A percentile compares a stretch with the other conserved stretches of the same genome.
Conservation (phyloP, 371 early-diverging fungal species). For the Circinella umbellata region DNA sequence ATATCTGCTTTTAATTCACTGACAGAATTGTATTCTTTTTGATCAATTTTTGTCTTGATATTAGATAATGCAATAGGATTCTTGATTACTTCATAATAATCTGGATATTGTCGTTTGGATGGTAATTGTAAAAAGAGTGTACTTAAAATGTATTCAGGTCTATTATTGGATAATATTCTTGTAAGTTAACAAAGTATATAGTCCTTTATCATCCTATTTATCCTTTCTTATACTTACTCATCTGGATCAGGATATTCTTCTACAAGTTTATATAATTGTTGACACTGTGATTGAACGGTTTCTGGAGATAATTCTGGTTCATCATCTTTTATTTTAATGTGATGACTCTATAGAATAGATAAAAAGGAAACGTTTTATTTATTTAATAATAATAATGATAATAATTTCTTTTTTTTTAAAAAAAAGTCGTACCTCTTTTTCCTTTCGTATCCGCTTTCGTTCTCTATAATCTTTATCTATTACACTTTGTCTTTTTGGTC, state of each 20-base stretch:
- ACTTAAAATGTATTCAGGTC: slow-evolving; percentile 51
- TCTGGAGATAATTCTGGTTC: slow-evolving; percentile 1
- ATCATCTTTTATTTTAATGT: not conserved
- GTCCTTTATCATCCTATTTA: no score
- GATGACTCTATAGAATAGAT: not conserved
- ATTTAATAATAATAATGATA: no score
- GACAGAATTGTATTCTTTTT: slow-evolving; percentile 56
- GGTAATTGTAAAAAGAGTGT: slow-evolving; percentile 82
- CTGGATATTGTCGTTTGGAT: slow-evolving; percentile 80
- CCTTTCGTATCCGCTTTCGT: slow-evolving; percentile 26
- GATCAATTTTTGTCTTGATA: slow-evolving; percentile 62
- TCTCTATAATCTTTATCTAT: slow-evolving; percentile 31
- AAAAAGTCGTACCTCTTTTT: slow-evolving; percentile 14
- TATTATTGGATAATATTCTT: not conserved
- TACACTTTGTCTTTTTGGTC: slow-evolving; percentile 32
- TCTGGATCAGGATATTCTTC: slow-evolving; percentile 41
- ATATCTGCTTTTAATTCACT: slow-evolving; percentile 70
- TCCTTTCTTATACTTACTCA: slow-evolving; percentile 29
- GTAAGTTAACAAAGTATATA: not conserved
- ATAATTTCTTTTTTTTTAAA: no score
- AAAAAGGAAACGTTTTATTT: not conserved
- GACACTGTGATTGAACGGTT: slow-evolving; percentile 20
- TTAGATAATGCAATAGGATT: slow-evolving; percentile 81
- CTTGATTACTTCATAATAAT: slow-evolving; percentile 88
- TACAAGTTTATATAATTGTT: slow-evolving; percentile 34